Conservation (phyloP, 805 yeast genomes). For the Saccharomycopsis sp. region DNA sequence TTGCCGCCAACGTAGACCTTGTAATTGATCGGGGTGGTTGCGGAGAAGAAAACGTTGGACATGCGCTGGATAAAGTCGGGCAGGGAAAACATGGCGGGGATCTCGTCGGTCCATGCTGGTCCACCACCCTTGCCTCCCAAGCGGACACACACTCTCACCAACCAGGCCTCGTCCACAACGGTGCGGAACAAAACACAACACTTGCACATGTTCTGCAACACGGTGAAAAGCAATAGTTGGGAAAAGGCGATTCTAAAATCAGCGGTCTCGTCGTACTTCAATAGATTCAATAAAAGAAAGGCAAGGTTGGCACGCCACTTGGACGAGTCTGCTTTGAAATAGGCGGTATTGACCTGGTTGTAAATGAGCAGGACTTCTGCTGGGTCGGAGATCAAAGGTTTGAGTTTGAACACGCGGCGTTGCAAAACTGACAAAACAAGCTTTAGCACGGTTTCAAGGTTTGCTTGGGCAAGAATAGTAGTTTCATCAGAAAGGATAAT, state of each 20-base stretch:
- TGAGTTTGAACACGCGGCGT: too few species aligned
- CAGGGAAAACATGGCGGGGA: conserved; percentile 1
- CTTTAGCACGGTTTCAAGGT: background rate
- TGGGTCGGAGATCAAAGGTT: too few species aligned
- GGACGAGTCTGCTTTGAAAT: background rate
- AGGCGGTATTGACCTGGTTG: background rate
- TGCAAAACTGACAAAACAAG: background rate
- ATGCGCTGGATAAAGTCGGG: conserved; percentile 23
- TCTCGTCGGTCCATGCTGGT: too few species aligned
- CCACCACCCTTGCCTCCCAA: too few species aligned
- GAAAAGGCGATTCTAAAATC: conserved; percentile 1
- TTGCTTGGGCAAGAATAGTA: too few species aligned
- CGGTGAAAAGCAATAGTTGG: conserved; percentile 4
- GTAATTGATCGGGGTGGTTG: conserved; percentile 20
- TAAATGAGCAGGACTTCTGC: too few species aligned
- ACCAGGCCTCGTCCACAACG: too few species aligned
- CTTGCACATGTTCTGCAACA: background rate
- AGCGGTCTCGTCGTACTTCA: conserved; percentile 5
- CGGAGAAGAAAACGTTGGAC: conserved; percentile 20
- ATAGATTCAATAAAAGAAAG: too few species aligned
- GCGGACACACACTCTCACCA: too few species aligned
- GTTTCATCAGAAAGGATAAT: background rate
- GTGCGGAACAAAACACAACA: too few species aligned
- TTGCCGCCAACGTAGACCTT: conserved; percentile 23
- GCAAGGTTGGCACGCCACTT: too few species aligned